Percentiles rank a stretch among this genome's conserved stretches.
These are phyloP conservation scores for Aegilops longissima DNA, from an alignment of 176 grass and related monocot species.

Conservation along the genomic window DNA sequence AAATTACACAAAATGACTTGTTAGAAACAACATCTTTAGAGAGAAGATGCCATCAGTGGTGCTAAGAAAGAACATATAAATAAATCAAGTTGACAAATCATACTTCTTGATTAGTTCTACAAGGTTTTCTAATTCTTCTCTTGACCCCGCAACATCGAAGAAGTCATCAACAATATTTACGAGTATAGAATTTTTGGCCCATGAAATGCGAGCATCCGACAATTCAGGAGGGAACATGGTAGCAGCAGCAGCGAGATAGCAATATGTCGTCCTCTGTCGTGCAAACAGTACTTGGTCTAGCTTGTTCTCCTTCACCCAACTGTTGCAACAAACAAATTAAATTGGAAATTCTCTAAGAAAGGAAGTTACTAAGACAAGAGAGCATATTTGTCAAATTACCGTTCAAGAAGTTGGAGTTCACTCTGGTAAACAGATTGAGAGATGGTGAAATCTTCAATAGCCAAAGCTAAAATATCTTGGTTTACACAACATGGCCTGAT, in stretches of 20 bases:
- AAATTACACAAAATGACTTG: neutral
- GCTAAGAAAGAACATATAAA: neutral
- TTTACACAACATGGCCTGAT: conserved; percentile 39
- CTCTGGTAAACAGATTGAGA: conserved; percentile 51
- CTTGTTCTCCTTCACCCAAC: conserved; percentile 65
- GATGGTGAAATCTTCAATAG: conserved; percentile 44
- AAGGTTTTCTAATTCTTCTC: conserved; percentile 66
- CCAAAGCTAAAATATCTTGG: conserved; percentile 51
- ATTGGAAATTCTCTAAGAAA: neutral
- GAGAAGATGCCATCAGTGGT: neutral
- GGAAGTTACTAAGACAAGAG: neutral
- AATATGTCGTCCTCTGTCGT: conserved; percentile 60
- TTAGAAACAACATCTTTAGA: neutral
- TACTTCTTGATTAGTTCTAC: conserved; percentile 57
- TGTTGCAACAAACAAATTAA: neutral
- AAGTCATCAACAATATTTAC: conserved; percentile 75
- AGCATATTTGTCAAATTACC: conserved; percentile 23
- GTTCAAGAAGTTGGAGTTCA: conserved; percentile 65
- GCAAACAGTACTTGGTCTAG: conserved; percentile 73
- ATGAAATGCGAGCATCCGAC: conserved; percentile 62
- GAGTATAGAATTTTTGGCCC: conserved; percentile 65
- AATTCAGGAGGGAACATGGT: conserved; percentile 58
- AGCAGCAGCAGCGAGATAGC: conserved; percentile 67
- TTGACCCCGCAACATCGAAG: conserved; percentile 77
- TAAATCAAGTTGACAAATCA: neutral